Conservation (phyloP, 805 yeast genomes). For the Cyberlindnera bimundalis region DNA sequence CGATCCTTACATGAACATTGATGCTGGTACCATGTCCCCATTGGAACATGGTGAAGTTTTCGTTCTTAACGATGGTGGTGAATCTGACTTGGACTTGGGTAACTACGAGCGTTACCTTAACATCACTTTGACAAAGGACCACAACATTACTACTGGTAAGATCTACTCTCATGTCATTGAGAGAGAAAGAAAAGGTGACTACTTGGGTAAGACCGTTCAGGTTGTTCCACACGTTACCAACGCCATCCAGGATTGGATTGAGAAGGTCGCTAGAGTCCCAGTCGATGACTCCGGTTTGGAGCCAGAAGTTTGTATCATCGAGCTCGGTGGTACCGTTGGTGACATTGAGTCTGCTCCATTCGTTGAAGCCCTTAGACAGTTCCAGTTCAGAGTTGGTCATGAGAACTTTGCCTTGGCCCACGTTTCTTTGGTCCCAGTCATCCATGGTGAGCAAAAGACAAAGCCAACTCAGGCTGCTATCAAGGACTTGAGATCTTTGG, state of each 20-base stretch:
- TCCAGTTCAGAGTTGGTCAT: conserved; percentile 93
- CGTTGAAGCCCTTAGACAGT: conserved; percentile 97
- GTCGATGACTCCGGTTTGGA: conserved; percentile 84
- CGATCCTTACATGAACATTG: conserved; percentile 98
- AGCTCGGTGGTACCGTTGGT: conserved; percentile 99
- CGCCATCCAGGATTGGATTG: conserved; percentile 98
- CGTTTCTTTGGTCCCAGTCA: conserved; percentile 95
- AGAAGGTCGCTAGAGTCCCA: conserved; percentile 84
- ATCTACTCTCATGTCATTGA: conserved; percentile 92
- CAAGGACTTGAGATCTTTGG: conserved; percentile 91
- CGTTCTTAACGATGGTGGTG: conserved; percentile 98
- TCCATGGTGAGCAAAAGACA: conserved; percentile 98
- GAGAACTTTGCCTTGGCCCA: conserved; percentile 95
- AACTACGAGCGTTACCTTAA: conserved; percentile 96
- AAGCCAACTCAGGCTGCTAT: conserved; percentile 99
- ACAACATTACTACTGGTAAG: conserved; percentile 98
- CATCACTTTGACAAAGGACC: conserved; percentile 88
- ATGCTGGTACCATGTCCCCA: conserved; percentile 99
- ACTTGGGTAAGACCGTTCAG: conserved; percentile 98
- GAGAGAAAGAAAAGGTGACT: conserved; percentile 94
- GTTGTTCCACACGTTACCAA: conserved; percentile 97
- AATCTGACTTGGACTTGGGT: conserved; percentile 96
- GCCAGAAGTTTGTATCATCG: conserved; percentile 96
- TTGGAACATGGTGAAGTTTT: conserved; percentile 99
- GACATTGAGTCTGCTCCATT: conserved; percentile 99